A percentile compares a stretch with the other conserved stretches of the same genome.
phyloP scores from a whole-genome alignment of 805 yeast genomes.

The Candida morakotiae region DNA sequence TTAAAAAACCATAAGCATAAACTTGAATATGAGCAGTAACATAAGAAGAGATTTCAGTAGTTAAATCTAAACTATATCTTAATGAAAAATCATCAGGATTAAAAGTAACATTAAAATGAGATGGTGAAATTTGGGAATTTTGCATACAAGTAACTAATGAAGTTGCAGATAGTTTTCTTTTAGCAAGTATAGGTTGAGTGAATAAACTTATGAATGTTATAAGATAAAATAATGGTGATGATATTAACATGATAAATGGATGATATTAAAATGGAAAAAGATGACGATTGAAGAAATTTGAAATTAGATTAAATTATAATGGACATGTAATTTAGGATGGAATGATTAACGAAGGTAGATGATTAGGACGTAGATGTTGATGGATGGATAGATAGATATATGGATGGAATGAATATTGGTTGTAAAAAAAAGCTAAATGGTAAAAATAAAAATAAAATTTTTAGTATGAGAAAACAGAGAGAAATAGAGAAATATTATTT shows the following conservation, averaged over 20 bases:
- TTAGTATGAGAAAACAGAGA: no score
- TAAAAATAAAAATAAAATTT: no score
- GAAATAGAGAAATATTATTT: no score
- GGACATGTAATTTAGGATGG: background rate
- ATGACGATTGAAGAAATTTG: no score
- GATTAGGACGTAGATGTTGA: no score
- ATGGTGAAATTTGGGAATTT: conserved; percentile 66
- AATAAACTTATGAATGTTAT: conserved; percentile 2
- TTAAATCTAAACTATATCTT: conserved; percentile 64
- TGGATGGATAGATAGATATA: no score
- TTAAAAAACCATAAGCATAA: conserved; percentile 80
- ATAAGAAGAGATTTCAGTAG: conserved; percentile 62
- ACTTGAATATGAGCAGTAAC: conserved; percentile 69
- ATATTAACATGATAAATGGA: conserved; percentile 1
- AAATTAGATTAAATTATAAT: no score
- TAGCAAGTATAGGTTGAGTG: conserved; percentile 13
- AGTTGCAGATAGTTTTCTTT: conserved; percentile 47
- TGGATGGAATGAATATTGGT: no score
- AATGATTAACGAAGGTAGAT: no score
- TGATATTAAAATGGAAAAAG: background rate
- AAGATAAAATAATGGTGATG: conserved; percentile 1
- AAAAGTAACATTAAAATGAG: conserved; percentile 69
- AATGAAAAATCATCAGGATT: conserved; percentile 68
- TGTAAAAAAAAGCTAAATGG: no score
- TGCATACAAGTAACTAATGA: conserved; percentile 88